phyloP scores from a whole-genome alignment of 257 asterid genomes.

The Nicotiana benthamiana region DNA sequence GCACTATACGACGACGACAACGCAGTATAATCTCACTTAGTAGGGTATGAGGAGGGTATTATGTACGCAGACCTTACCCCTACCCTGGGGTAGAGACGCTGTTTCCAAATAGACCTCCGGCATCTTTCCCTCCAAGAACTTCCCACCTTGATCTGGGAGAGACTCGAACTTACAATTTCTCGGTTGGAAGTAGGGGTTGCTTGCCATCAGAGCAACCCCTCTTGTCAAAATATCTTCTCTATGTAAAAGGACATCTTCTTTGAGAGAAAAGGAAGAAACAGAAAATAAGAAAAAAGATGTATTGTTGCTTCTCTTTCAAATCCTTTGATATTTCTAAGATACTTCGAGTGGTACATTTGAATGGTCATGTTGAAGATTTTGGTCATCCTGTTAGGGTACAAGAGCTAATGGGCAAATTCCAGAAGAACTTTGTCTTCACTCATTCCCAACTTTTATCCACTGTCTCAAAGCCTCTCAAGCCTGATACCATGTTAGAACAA shows the following conservation, averaged over 20 bases:
- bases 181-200: no score
- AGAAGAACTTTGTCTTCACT: conserved; percentile 35
- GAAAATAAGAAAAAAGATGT: not conserved
- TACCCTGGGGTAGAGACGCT: no score
- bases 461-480: conserved; percentile 29
- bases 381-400: conserved; percentile 32
- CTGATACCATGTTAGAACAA: conserved; percentile 24
- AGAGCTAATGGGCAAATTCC: conserved; percentile 29
- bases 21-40: no score
- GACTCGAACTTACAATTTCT: no score
- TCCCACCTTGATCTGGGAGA: no score
- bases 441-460: conserved; percentile 33
- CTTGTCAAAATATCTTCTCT: no score
- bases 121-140: no score
- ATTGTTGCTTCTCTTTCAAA: not conserved
- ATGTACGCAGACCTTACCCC: no score
- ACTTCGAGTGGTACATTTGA: conserved; percentile 32
- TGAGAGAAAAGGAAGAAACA: not conserved
- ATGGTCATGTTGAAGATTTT: conserved; percentile 37
- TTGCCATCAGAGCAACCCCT: no score
- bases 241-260: not conserved
- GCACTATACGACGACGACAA: no score
- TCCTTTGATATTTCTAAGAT: conserved; percentile 1
- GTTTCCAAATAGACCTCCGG: no score
- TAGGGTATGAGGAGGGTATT: no score